Base-by-base conservation (phyloP, 345 rosid genomes). In the Microthlaspi erraticum region DNA sequence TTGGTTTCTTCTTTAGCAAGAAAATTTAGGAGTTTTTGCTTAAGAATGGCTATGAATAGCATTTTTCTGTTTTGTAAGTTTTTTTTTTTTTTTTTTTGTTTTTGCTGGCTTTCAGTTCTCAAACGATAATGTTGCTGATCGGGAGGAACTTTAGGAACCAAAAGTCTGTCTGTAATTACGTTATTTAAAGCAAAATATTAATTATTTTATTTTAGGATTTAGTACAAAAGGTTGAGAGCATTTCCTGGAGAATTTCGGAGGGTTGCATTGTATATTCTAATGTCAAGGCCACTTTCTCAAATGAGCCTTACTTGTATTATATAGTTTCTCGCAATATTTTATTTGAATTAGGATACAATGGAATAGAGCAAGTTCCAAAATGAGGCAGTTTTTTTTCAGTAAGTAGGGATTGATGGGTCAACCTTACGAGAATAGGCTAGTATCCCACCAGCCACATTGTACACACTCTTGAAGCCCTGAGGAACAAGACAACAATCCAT, bases 401-500 rank as follows among this genome's bases (percentile, higher is more conserved):
- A 93, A 2, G 87, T 90, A 54, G 98, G 98, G 33, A 88, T 65
- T 8, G 98, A 82, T 39, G 88, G 85, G 73, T 93, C 96, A 49
- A 72, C 97, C 78, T 79, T 81, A 71, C 75, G 79, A 48, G 97
- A 87, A 43, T 88, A 90, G 0, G 88, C 92, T 63, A 86, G 95
- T 46, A 93, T 90, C 78, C 97, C 97, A 19, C 98, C 98, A 5
- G 89, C 77, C 8, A 90, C 46, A 41, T 90, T 93, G 61, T 71
- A 88, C 38, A 90, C 85, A 74, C 82, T 87, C 84, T 62, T 88
- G 71, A 90, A 93, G 42, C 97, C 97, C 96, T 93, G 83, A 78
- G 34, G 77, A 51, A 37, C 46, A 72, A 42, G 69, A 46, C 6
- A 55, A 42, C 17, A 20, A 13, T 23, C 38, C 58, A 68, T 68